A percentile compares a stretch with the other conserved stretches of the same genome.
Conservation (phyloP, 768 basidiomycete species). For the Tricholomella constricta region DNA sequence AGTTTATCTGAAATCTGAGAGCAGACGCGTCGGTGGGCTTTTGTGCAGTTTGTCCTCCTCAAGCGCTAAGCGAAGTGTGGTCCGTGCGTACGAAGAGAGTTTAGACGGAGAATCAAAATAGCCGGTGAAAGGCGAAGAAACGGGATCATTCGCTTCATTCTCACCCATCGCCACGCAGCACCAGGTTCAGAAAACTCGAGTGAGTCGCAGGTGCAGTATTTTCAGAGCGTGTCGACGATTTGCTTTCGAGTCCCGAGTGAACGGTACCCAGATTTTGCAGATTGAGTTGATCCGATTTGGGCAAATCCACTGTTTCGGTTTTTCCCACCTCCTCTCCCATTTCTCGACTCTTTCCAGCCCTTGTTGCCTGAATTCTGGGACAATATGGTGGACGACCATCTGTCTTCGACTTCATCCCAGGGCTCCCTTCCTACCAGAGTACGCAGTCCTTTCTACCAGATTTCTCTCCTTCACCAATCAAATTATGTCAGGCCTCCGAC, state of each 20-base stretch:
- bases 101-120: slow-evolving; percentile 27
- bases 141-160: slow-evolving; percentile 7
- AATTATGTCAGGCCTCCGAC: slow-evolving; percentile 43
- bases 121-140: slow-evolving; percentile 18
- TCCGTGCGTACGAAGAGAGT: slow-evolving; percentile 17
- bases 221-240: background rate
- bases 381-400: slow-evolving; percentile 35
- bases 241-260: slow-evolving; percentile 19
- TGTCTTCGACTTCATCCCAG: slow-evolving; percentile 31
- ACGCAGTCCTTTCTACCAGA: slow-evolving; percentile 13
- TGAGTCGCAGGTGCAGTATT: background rate
- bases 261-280: slow-evolving; percentile 31
- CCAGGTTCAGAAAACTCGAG: too few relatives aligned
- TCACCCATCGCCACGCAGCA: background rate
- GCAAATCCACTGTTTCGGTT: slow-evolving; percentile 43
- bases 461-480: slow-evolving; percentile 10
- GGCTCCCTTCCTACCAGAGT: slow-evolving; percentile 27
- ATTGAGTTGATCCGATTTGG: slow-evolving; percentile 41
- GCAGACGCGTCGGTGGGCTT: background rate
- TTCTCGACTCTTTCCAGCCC: slow-evolving; percentile 26
- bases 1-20: too few relatives aligned
- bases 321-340: slow-evolving; percentile 28
- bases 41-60: background rate
- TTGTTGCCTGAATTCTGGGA: slow-evolving; percentile 26
- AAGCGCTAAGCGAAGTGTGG: slow-evolving; percentile 9